Conservation (phyloP, 495 filamentous ascomycete genomes). For the Apiosordaria backusii region DNA sequence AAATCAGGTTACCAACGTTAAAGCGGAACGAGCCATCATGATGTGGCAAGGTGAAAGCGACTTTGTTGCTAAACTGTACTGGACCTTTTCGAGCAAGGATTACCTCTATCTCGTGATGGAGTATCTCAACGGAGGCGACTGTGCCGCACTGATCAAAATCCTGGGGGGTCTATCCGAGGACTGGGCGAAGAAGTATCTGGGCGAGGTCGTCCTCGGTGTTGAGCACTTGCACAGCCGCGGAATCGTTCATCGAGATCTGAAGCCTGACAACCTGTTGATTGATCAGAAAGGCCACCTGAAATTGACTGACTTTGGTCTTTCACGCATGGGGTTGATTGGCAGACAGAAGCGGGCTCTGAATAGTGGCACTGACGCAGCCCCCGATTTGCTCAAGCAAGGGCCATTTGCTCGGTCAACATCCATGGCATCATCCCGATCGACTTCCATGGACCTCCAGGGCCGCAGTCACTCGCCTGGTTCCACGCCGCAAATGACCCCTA, state of each 20-base stretch:
- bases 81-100: constrained; percentile 99
- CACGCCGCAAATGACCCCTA: constrained; percentile 87
- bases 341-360: constrained; percentile 91
- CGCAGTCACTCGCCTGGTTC: constrained; percentile 66
- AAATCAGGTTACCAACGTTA: constrained; percentile 98
- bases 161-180: constrained; percentile 89
- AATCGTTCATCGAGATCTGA: constrained; percentile 94
- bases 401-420: constrained; percentile 84
- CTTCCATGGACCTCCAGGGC: constrained; percentile 87
- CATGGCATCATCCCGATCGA: constrained; percentile 87
- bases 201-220: constrained; percentile 90
- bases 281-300: constrained; percentile 96
- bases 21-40: constrained; percentile 99
- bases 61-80: constrained; percentile 97
- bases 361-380: constrained; percentile 73
- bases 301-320: constrained; percentile 94
- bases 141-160: constrained; percentile 91
- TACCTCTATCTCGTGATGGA: constrained; percentile 99
- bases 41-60: constrained; percentile 99
- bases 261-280: constrained; percentile 95
- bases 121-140: constrained; percentile 96
- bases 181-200: constrained; percentile 95
- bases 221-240: constrained; percentile 92
- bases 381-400: constrained; percentile 87
- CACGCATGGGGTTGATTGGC: constrained; percentile 93